Evolutionary conservation across 1,139 yeast species (phyloP), one percentile per base, ranked within the genome.

Genomic region (Candida albicans): DNA sequence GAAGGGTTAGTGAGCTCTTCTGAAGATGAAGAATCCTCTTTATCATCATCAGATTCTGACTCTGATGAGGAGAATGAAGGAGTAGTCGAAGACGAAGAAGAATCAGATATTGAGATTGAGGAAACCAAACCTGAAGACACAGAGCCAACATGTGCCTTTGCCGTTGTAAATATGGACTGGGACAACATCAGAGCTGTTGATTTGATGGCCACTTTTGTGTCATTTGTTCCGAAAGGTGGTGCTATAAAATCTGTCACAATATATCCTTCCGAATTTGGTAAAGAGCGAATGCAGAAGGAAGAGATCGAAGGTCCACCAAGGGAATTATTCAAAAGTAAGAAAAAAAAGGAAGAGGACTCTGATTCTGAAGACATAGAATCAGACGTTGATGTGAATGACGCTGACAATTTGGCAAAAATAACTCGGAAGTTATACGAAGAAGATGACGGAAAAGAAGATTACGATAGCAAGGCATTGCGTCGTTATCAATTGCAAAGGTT

Each of bases 151-250:
- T 68, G 70, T 31, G 70, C 87, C 5, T 75, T 95, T 59, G 99
- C 99, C 0, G 96, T 85, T 1, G 99, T 95, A 28, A 95, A 95
- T 58, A 74, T 95, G 78, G 99, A 95, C 61, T 95, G 99, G 99
- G 99, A 95, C 55, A 87, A 93, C 58, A 75, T 95, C 15, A 77
- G 82, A 42, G 87, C 98, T 0, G 82, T 81, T 10, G 99, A 93
- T 62, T 61, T 95, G 52, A 81, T 88, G 87, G 96, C 96, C 5
- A 86, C 98, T 0, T 89, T 95, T 55, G 70, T 82, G 6, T 84
- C 96, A 42, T 95, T 95, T 68, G 85, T 87, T 14, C 96, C 97
- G 12, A 66, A 80, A 33, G 81, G 79, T 35, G 96, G 96, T 1
- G 68, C 73, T 37, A 85, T 95, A 44, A 65, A 71, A 41, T 79